Conservation (phyloP, 2,329 filamentous ascomycete species). For the Cladosporium sp. region DNA sequence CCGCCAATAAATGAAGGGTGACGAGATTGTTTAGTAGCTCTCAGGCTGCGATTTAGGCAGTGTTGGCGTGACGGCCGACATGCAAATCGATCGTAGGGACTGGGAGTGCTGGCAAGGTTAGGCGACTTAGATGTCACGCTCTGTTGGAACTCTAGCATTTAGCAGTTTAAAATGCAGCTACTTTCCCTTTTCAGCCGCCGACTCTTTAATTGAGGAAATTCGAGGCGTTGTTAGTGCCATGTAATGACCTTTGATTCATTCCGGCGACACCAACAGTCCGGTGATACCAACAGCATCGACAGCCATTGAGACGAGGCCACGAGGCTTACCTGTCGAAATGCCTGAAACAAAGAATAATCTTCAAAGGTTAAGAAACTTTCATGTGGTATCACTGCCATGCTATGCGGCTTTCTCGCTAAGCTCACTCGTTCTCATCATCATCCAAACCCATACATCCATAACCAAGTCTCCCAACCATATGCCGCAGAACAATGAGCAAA, state of each 20-base stretch:
- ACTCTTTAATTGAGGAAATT: background rate
- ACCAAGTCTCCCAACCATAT: conserved; percentile 10
- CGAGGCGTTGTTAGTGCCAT: background rate
- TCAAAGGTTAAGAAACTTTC: background rate
- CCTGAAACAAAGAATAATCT: background rate
- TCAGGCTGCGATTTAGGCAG: background rate
- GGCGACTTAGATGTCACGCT: background rate
- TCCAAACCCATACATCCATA: background rate
- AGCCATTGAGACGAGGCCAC: background rate
- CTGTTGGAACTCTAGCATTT: background rate
- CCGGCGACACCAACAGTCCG: no score
- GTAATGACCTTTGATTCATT: no score
- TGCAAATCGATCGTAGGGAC: background rate
- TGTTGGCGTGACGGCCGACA: background rate
- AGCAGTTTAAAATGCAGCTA: background rate
- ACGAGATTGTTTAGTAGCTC: background rate
- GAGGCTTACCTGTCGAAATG: background rate
- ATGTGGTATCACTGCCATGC: conserved; percentile 11
- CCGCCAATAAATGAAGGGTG: background rate
- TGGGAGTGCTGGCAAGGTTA: background rate
- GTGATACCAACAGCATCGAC: no score
- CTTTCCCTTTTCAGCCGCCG: background rate
- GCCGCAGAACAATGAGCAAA: conserved; percentile 13
- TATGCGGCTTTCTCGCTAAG: conserved; percentile 2
- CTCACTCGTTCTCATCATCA: conserved; percentile 3